phyloP scores from a whole-genome alignment of 148 eudicot genomes.

The Fagopyrum esculentum region DNA sequence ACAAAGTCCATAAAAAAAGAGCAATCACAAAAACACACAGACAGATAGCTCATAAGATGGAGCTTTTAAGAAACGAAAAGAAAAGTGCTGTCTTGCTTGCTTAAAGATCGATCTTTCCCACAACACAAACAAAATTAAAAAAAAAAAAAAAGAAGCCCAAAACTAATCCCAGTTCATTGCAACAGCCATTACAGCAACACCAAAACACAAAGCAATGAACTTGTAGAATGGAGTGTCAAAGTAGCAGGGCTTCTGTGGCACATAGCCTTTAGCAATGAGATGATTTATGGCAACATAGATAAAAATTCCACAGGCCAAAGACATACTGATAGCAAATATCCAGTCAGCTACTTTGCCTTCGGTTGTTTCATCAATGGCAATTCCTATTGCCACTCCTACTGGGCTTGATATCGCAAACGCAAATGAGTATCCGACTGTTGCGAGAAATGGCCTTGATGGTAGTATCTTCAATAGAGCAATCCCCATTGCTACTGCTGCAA shows the following conservation, averaged over 20 bases:
- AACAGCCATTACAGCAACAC: slow-evolving; percentile 54
- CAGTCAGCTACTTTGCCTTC: slow-evolving; percentile 54
- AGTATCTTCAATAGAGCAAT: slow-evolving; percentile 66
- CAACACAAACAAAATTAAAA: neutral
- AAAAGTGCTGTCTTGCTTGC: neutral
- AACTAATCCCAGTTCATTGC: slow-evolving; percentile 63
- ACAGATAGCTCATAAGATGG: neutral
- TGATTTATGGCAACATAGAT: slow-evolving; percentile 74
- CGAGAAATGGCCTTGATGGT: slow-evolving; percentile 63
- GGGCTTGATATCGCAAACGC: slow-evolving; percentile 85
- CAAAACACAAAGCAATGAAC: slow-evolving; percentile 55
- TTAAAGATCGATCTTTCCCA: neutral
- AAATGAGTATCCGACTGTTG: slow-evolving; percentile 47
- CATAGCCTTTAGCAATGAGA: slow-evolving; percentile 67
- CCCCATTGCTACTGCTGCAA: slow-evolving; percentile 77
- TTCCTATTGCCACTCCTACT: slow-evolving; percentile 63
- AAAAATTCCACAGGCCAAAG: slow-evolving; percentile 66
- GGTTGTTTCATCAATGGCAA: slow-evolving; percentile 61
- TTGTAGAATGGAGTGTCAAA: slow-evolving; percentile 56
- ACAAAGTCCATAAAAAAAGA: too few relatives aligned
- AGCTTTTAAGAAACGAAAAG: neutral
- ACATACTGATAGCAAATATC: slow-evolving; percentile 71
- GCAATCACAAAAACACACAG: neutral
- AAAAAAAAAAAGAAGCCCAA: neutral
- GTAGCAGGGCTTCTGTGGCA: slow-evolving; percentile 34